Conservation (phyloP, 192 early-diverging fungal genomes). For the Coemansia interrupta region DNA sequence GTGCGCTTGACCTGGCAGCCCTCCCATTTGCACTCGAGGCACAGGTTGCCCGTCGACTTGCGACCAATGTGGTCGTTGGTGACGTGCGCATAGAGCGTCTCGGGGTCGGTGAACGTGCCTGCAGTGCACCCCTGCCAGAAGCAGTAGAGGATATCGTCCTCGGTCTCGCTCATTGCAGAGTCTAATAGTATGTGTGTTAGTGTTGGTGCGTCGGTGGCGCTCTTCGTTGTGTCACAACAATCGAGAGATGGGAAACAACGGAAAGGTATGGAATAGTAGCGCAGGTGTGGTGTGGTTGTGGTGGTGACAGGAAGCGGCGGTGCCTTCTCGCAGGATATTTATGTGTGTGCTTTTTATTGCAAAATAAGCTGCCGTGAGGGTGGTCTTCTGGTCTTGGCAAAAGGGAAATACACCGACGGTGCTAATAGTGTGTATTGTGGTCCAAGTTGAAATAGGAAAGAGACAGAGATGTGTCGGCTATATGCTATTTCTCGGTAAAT, state of each 20-base stretch:
- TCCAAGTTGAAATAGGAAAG: not conserved
- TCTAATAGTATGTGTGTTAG: not conserved
- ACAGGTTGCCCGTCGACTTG: constrained; percentile 82
- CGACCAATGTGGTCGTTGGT: constrained; percentile 87
- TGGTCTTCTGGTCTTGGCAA: constrained; percentile 3
- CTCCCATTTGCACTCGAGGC: constrained; percentile 86
- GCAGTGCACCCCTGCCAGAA: constrained; percentile 36
- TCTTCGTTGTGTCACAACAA: too few species aligned
- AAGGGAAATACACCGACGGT: not conserved
- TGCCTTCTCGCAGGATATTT: too few species aligned
- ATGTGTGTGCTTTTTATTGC: not conserved
- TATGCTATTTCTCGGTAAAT: too few species aligned
- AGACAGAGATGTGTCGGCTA: not conserved
- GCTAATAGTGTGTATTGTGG: not conserved
- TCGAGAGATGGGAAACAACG: too few species aligned
- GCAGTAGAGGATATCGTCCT: constrained; percentile 30
- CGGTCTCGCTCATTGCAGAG: constrained; percentile 19
- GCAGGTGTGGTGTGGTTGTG: too few species aligned
- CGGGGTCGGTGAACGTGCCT: constrained; percentile 66
- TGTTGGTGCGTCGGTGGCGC: not conserved
- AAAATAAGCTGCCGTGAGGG: too few species aligned
- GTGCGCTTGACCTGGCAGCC: constrained; percentile 65
- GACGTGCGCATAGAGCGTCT: constrained; percentile 82
- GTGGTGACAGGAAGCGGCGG: too few species aligned
- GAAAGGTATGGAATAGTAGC: too few species aligned